phyloP scores from a whole-genome alignment of 371 early-diverging fungal genomes.

The Mortierella sp. region DNA sequence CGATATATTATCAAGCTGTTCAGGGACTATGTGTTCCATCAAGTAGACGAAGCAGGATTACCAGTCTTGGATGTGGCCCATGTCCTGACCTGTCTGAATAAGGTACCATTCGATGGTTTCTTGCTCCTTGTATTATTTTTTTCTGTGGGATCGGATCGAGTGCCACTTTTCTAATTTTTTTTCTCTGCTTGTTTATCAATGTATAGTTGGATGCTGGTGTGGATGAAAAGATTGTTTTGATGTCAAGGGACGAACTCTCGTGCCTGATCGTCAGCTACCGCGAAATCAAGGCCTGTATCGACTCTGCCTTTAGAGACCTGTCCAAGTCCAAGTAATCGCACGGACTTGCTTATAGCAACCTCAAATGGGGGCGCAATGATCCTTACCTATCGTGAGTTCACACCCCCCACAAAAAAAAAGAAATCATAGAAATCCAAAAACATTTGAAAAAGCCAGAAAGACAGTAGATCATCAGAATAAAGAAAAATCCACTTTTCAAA shows the following conservation, averaged over 20 bases:
- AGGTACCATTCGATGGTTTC: slow-evolving; percentile 66
- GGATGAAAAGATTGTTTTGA: slow-evolving; percentile 91
- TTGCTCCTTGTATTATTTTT: background rate
- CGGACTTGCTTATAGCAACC: background rate
- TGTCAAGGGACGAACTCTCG: slow-evolving; percentile 94
- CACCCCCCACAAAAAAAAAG: background rate
- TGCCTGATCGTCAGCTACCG: slow-evolving; percentile 93
- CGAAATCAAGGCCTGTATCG: slow-evolving; percentile 91
- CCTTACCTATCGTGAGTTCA: too few relatives aligned
- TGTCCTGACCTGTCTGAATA: slow-evolving; percentile 94
- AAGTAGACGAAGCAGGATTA: slow-evolving; percentile 88
- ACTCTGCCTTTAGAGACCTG: slow-evolving; percentile 84
- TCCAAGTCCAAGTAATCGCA: slow-evolving; percentile 54
- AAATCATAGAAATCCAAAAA: background rate
- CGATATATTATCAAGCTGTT: slow-evolving; percentile 95
- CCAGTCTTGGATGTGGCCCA: slow-evolving; percentile 94
- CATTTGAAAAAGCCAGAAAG: background rate
- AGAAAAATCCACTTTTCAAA: too few relatives aligned
- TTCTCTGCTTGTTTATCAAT: background rate
- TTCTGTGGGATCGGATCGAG: background rate
- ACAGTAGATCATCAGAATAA: too few relatives aligned
- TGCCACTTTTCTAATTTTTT: background rate
- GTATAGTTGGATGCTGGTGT: slow-evolving; percentile 92
- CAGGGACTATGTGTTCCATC: slow-evolving; percentile 97
- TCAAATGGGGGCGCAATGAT: too few relatives aligned